A percentile compares a stretch with the other conserved stretches of the same genome.
Evolutionary conservation across 2,329 filamentous ascomycete species (phyloP).

Genomic region (Aspergillus spinulosporus): DNA sequence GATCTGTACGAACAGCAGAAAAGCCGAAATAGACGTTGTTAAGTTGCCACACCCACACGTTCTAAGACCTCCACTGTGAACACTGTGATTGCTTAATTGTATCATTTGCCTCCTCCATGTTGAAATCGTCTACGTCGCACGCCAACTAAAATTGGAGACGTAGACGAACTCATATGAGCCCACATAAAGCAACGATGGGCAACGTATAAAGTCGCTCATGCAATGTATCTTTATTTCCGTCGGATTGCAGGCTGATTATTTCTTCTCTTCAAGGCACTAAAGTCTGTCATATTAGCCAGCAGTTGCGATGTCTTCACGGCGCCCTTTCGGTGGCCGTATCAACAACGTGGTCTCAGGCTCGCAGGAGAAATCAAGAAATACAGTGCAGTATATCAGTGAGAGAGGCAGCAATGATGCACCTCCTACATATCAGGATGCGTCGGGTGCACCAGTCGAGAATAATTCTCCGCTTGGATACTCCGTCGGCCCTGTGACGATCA

Average conservation of each 20-base stretch:
- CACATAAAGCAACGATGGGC: not conserved
- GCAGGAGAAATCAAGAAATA: not conserved
- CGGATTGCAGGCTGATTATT: too few relatives aligned
- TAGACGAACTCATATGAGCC: not conserved
- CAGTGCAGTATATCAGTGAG: conserved; percentile 17
- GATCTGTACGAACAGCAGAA: too few relatives aligned
- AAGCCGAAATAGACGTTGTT: too few relatives aligned
- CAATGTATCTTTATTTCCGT: not conserved
- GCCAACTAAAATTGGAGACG: not conserved
- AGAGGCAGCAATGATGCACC: conserved; percentile 47
- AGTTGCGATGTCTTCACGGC: not conserved
- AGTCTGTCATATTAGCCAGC: not conserved
- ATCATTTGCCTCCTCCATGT: not conserved
- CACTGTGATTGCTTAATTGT: not conserved
- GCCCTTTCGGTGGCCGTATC: not conserved
- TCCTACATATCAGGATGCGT: conserved; percentile 60
- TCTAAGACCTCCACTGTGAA: too few relatives aligned
- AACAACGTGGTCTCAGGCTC: not conserved
- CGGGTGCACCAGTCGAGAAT: conserved; percentile 61
- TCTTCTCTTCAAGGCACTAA: too few relatives aligned
- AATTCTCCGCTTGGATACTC: conserved; percentile 61
- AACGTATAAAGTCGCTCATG: not conserved
- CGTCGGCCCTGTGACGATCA: conserved; percentile 57
- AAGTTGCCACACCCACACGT: too few relatives aligned
- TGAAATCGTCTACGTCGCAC: not conserved